Percentiles rank a stretch among this genome's conserved stretches.
These are phyloP conservation scores for Adansonia rubrostipa DNA, from an alignment of 441 rosid genomes.

Conservation along the genomic window DNA sequence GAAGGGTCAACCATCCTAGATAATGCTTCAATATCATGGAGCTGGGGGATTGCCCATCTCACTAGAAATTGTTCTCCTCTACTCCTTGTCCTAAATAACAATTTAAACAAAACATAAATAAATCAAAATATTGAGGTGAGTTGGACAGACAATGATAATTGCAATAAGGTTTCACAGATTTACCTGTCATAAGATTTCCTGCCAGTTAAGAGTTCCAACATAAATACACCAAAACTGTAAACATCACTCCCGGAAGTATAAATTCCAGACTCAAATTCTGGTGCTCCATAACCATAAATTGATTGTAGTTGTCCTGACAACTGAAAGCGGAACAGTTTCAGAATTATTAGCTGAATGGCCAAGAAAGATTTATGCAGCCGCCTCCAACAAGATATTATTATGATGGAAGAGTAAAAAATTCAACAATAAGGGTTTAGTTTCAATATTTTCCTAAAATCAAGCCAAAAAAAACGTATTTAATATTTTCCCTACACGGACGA, in stretches of 20 bases:
- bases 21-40: slow-evolving; percentile 90
- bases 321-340: slow-evolving; percentile 49
- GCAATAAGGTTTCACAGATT: slow-evolving; percentile 12
- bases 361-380: background rate
- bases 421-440: background rate
- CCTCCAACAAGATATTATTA: background rate
- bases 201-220: slow-evolving; percentile 96
- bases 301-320: slow-evolving; percentile 84
- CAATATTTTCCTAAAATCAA: background rate
- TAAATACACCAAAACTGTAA: slow-evolving; percentile 94
- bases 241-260: slow-evolving; percentile 88
- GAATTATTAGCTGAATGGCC: slow-evolving; percentile 15
- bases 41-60: slow-evolving; percentile 97
- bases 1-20: slow-evolving; percentile 96
- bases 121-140: background rate
- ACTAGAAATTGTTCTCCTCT: slow-evolving; percentile 92
- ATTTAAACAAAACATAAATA: slow-evolving; percentile 13
- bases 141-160: background rate
- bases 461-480: background rate
- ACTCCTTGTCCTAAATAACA: slow-evolving; percentile 53
- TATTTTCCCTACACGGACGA: background rate
- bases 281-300: slow-evolving; percentile 90
- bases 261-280: slow-evolving; percentile 90
- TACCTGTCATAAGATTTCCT: slow-evolving; percentile 86
- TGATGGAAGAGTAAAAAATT: background rate